These are phyloP conservation scores for Endogone sp. DNA, from an alignment of 192 early-diverging fungal species.

Conservation along the genomic window DNA sequence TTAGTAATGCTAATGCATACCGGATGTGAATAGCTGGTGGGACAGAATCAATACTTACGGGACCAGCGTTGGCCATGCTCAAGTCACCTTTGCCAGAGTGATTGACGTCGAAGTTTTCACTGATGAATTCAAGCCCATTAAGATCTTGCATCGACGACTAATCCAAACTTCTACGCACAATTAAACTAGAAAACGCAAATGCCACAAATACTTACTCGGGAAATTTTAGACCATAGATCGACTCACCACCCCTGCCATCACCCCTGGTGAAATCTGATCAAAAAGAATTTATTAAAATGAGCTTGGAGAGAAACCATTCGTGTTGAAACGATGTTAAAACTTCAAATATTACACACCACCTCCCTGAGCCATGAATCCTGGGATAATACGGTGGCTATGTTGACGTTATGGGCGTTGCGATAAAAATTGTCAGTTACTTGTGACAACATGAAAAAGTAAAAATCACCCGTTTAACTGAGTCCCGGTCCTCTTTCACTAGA, in stretches of 20 bases:
- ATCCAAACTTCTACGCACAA: slow-evolving; percentile 34
- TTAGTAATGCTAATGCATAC: no score
- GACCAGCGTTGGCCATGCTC: slow-evolving; percentile 74
- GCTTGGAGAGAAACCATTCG: background rate
- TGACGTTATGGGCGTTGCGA: background rate
- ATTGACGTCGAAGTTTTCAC: slow-evolving; percentile 87
- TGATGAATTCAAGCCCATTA: no score
- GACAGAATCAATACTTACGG: slow-evolving; percentile 28
- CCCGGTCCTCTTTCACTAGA: background rate
- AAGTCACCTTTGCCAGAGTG: slow-evolving; percentile 68
- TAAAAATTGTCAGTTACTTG: background rate
- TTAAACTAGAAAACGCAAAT: no score
- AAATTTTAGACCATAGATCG: slow-evolving; percentile 85
- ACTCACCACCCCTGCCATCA: slow-evolving; percentile 75
- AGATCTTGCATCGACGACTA: slow-evolving; percentile 3
- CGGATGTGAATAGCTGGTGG: slow-evolving; percentile 13
- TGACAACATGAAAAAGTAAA: no score
- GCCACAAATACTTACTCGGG: slow-evolving; percentile 65
- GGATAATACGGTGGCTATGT: slow-evolving; percentile 52
- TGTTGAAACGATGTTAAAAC: background rate
- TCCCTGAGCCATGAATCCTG: slow-evolving; percentile 58
- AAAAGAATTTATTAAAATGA: background rate
- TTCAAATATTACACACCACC: slow-evolving; percentile 18
- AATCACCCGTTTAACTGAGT: no score
- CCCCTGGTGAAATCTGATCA: slow-evolving; percentile 51